Evolutionary conservation across 2,329 filamentous ascomycete genomes (phyloP).

Genomic region (Calonectria henricotiae): DNA sequence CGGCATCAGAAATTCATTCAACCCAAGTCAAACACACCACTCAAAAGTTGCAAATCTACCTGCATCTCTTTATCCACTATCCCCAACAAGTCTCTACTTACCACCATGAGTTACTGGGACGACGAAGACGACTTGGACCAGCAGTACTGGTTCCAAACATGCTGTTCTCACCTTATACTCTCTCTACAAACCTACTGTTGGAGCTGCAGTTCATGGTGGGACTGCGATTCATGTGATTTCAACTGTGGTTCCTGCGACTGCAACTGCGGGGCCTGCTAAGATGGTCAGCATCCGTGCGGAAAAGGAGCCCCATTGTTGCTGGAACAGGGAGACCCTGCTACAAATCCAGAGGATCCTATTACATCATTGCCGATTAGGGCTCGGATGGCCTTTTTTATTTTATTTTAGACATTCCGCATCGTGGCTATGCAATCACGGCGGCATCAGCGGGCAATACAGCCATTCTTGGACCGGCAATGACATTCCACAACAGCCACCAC

Average conservation of each 20-base stretch:
- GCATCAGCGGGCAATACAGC: background rate
- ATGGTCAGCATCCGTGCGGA: conserved; percentile 1
- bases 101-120: conserved; percentile 8
- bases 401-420: too few species aligned
- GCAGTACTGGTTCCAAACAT: conserved; percentile 12
- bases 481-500: background rate
- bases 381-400: background rate
- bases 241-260: conserved; percentile 18
- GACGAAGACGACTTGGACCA: background rate
- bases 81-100: background rate
- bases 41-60: background rate
- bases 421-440: background rate
- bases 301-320: background rate
- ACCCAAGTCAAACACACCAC: too few species aligned
- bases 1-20: background rate
- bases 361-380: background rate
- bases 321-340: background rate
- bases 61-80: too few species aligned
- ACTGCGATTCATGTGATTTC: conserved; percentile 11
- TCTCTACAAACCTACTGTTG: conserved; percentile 3
- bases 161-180: background rate
- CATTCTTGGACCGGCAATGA: background rate
- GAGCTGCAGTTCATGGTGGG: background rate
- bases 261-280: conserved; percentile 11
- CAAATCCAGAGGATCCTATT: background rate